Evolutionary conservation across 2,329 filamentous ascomycete species (phyloP), one percentile per base, ranked within the genome.

Genomic region (Didymella lethalis): DNA sequence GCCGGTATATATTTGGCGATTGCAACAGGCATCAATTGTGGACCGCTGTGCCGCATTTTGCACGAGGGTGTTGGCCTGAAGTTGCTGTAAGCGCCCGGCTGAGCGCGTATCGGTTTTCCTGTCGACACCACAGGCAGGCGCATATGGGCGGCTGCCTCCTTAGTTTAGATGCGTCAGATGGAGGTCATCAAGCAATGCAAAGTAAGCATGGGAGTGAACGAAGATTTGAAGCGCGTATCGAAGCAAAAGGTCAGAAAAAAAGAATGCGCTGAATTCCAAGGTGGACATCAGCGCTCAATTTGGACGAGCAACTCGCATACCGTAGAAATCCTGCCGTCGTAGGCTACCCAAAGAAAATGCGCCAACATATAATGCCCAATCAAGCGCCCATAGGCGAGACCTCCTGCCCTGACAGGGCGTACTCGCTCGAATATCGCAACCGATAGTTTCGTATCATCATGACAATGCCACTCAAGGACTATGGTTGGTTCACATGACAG

Each of bases 401-500:
- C 36, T 23, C 36, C 10, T 25, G 34, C 12, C 34, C 34, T 41
- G 26, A 48, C 28, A 32, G 43, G 12, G 12, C 34, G 32, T 47
- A 26, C 44, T 41, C n/a, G 43, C 43, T 52, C 47, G 12, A 26
- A 20, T 11, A 34, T 52, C 23, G 23, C 48, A 43, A 31, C 23
- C 29, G 28, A 18, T 31, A 16, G 41, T 32, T 32, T 59, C 56
- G 28, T 54, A 29, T 53, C 48, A 28, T 52, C 49, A 31, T 54
- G 4, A 48, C 34, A 8, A 12, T 44, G 16, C 26, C 28, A n/a
- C 48, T 4, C 16, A 20, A 10, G 16, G 10, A 12, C 16, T 20
- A 7, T n/a, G 12, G 25, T 16, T 3, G 25, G 8, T 67, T 59
- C 68, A 77, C 74, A 77, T 77, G 49, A 77, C 74, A 0, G 72